Conservation (phyloP, 768 basidiomycete species). For the Lepiota venenata region DNA sequence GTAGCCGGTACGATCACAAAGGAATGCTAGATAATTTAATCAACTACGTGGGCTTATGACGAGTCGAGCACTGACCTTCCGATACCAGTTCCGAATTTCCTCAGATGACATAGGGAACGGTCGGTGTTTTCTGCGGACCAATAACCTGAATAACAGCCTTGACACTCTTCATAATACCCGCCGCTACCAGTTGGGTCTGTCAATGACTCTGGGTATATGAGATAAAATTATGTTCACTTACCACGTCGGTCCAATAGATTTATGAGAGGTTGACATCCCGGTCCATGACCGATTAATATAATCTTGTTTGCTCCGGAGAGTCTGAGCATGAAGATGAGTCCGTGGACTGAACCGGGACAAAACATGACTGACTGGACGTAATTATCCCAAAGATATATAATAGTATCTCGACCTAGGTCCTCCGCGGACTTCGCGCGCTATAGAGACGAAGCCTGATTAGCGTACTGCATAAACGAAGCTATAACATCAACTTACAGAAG, state of each 20-base stretch:
- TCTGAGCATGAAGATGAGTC: constrained; percentile 33
- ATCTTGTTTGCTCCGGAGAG: constrained; percentile 71
- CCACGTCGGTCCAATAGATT: constrained; percentile 71
- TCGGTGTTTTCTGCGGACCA: constrained; percentile 56
- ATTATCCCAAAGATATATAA: constrained; percentile 95
- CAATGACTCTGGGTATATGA: not conserved
- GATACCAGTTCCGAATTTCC: constrained; percentile 70
- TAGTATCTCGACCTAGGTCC: constrained; percentile 51
- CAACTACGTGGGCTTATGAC: not conserved
- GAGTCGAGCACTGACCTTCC: constrained; percentile 40
- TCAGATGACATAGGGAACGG: constrained; percentile 52
- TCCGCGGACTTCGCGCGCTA: constrained; percentile 40
- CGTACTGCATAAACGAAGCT: not conserved
- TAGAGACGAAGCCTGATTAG: not conserved
- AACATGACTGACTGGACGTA: constrained; percentile 74
- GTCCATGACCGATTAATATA: constrained; percentile 84
- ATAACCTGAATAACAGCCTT: constrained; percentile 78
- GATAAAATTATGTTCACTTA: constrained; percentile 29
- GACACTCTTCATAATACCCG: constrained; percentile 58
- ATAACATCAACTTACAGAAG: not conserved
- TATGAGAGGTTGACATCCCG: constrained; percentile 74
- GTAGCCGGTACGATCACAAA: constrained; percentile 63
- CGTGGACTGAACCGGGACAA: not conserved
- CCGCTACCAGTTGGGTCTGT: constrained; percentile 23
- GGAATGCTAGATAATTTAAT: constrained; percentile 54